Conservation (phyloP, 1,139 yeast species). For the Torulaspora pretoriensis region DNA sequence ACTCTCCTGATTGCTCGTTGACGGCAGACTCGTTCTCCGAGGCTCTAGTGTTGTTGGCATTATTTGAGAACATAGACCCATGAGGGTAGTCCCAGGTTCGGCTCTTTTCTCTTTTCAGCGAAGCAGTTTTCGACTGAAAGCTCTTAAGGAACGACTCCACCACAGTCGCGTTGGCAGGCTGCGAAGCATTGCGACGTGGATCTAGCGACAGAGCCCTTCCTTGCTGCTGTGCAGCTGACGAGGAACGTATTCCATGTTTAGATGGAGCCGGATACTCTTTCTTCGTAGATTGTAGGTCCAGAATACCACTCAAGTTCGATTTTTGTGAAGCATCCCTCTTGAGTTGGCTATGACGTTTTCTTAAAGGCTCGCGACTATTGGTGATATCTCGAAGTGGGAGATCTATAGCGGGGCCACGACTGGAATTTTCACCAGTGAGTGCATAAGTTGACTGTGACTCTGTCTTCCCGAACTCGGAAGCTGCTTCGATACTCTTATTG, state of each 20-base stretch:
- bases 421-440: neutral
- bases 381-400: slow-evolving; percentile 19
- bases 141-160: slow-evolving; percentile 20
- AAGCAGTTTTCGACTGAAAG: slow-evolving; percentile 13
- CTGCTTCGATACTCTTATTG: slow-evolving; percentile 5
- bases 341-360: slow-evolving; percentile 4
- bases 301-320: slow-evolving; percentile 9
- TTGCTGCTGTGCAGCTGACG: slow-evolving; percentile 4
- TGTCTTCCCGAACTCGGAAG: slow-evolving; percentile 7
- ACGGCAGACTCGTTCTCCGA: neutral
- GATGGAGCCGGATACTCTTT: slow-evolving; percentile 16
- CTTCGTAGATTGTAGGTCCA: slow-evolving; percentile 1
- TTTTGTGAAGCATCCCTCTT: slow-evolving; percentile 15
- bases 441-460: neutral
- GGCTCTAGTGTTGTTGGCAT: neutral
- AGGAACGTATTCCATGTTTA: slow-evolving; percentile 1
- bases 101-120: slow-evolving; percentile 13
- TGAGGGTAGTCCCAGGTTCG: slow-evolving; percentile 14
- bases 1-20: neutral
- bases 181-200: slow-evolving; percentile 32
- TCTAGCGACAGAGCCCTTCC: slow-evolving; percentile 22
- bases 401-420: neutral
- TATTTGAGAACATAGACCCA: slow-evolving; percentile 9
- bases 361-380: slow-evolving; percentile 5
- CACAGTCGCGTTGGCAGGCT: slow-evolving; percentile 21